Evolutionary conservation across 352 stramenopile genomes (phyloP).

Genomic region (Globisporangium acanthophoron): DNA sequence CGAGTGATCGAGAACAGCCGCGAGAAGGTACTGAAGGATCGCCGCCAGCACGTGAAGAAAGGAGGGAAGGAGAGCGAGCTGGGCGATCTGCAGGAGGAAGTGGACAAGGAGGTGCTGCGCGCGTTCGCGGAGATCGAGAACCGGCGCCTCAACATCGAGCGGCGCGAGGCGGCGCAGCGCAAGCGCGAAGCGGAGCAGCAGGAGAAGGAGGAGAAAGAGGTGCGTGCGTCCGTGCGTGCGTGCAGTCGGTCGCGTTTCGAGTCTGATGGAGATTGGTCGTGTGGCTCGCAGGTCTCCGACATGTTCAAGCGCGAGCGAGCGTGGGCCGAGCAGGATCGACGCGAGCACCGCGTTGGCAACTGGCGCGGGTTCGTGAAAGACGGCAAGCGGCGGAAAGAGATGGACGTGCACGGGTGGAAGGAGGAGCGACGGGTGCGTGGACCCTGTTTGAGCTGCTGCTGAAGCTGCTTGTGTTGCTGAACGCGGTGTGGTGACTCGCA

Average conservation of each 20-base stretch:
- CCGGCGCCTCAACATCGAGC: conserved; percentile 66
- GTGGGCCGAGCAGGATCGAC: conserved; percentile 72
- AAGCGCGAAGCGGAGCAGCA: conserved; percentile 66
- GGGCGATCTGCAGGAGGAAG: conserved; percentile 46
- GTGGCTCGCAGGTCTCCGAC: conserved; percentile 17
- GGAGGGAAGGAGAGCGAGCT: conserved; percentile 68
- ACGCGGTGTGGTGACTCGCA: conserved; percentile 2
- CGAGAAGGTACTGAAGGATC: conserved; percentile 68
- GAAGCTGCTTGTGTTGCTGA: background rate
- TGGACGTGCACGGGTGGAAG: conserved; percentile 52
- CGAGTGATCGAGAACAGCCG: conserved; percentile 75
- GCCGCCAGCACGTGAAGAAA: conserved; percentile 73
- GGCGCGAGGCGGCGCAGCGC: conserved; percentile 59
- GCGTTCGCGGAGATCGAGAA: conserved; percentile 85
- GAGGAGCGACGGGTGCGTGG: conserved; percentile 53
- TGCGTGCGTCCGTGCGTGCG: conserved; percentile 22
- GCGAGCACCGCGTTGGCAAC: conserved; percentile 73
- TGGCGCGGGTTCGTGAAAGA: conserved; percentile 78
- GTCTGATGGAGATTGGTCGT: background rate
- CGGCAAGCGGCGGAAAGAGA: conserved; percentile 59
- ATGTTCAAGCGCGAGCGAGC: conserved; percentile 72
- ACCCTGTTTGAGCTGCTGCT: background rate
- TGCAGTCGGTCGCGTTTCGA: no score
- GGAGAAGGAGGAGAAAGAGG: conserved; percentile 68
- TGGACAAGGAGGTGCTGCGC: conserved; percentile 74